Evolutionary conservation across 2,329 filamentous ascomycete genomes (phyloP).

Genomic region (Monosporascus ibericus): DNA sequence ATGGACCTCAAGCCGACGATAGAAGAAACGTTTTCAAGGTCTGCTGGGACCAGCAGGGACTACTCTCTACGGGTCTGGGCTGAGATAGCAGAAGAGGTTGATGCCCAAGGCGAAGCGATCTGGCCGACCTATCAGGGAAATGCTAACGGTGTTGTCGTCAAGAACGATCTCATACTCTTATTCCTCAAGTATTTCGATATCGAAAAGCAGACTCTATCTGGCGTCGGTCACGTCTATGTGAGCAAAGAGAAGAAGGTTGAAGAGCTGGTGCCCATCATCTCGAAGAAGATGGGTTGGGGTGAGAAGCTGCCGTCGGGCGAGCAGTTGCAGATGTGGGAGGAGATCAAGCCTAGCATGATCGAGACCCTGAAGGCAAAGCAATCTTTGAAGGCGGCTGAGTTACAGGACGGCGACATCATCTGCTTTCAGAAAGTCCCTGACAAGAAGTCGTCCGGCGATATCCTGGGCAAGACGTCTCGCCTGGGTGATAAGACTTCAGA

Average conservation of each 20-base stretch:
- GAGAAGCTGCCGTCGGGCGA: conserved; percentile 61
- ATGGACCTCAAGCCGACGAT: conserved; percentile 70
- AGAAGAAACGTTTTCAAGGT: conserved; percentile 57
- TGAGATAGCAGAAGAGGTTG: conserved; percentile 65
- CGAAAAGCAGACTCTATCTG: conserved; percentile 66
- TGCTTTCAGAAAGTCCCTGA: conserved; percentile 73
- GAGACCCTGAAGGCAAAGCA: conserved; percentile 89
- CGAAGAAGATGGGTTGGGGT: conserved; percentile 81
- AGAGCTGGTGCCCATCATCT: conserved; percentile 72
- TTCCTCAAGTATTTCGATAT: conserved; percentile 92
- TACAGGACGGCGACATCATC: conserved; percentile 95
- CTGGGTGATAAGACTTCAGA: conserved; percentile 33
- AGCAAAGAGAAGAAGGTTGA: conserved; percentile 81
- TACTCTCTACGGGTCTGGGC: conserved; percentile 79
- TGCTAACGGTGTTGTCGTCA: conserved; percentile 49
- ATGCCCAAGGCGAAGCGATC: conserved; percentile 60
- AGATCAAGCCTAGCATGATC: conserved; percentile 98
- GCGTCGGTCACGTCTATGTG: conserved; percentile 81
- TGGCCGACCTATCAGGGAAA: conserved; percentile 63
- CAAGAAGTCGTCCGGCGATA: conserved; percentile 34
- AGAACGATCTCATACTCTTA: conserved; percentile 66
- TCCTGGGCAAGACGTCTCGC: conserved; percentile 32
- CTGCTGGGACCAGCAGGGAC: conserved; percentile 54
- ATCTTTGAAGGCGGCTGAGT: conserved; percentile 82
- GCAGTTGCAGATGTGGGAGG: conserved; percentile 73